Conservation (phyloP, 805 yeast species). For the Candida dajiaensis region DNA sequence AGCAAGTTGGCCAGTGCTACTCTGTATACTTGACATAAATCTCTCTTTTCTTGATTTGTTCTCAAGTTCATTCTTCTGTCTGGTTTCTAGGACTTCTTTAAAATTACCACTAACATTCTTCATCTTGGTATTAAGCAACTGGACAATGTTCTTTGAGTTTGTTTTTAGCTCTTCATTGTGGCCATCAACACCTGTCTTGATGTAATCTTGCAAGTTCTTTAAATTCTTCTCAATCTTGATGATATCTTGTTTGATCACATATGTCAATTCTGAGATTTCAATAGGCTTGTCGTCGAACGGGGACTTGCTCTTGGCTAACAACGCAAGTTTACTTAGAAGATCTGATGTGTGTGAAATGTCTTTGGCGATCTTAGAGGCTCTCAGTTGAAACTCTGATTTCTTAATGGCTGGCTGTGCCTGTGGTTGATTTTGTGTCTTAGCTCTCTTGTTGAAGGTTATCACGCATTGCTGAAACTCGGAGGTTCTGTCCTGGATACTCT, state of each 20-base stretch:
- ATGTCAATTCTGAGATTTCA: conserved; percentile 88
- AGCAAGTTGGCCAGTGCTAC: conserved; percentile 13
- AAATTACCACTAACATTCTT: conserved; percentile 91
- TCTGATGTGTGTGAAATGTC: conserved; percentile 86
- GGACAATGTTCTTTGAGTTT: conserved; percentile 80
- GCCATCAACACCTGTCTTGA: conserved; percentile 33
- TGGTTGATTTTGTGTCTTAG: conserved; percentile 29
- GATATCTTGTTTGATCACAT: conserved; percentile 72
- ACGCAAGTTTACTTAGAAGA: conserved; percentile 72
- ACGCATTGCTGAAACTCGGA: conserved; percentile 92
- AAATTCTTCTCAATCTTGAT: conserved; percentile 71
- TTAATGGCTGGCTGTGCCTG: conserved; percentile 11
- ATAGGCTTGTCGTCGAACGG: conserved; percentile 91
- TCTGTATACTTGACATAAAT: conserved; percentile 47
- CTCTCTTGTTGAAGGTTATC: conserved; percentile 59
- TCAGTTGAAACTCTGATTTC: conserved; percentile 47
- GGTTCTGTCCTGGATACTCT: conserved; percentile 70
- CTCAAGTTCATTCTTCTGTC: conserved; percentile 79
- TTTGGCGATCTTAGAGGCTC: conserved; percentile 79
- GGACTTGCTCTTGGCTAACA: conserved; percentile 81
- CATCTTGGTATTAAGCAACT: conserved; percentile 79
- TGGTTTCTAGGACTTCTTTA: conserved; percentile 78
- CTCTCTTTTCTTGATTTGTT: conserved; percentile 80
- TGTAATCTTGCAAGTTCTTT: conserved; percentile 52
- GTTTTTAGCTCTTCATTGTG: conserved; percentile 54